Conservation (phyloP, 2,329 filamentous ascomycete genomes). For the Arthrinium phaeospermum region DNA sequence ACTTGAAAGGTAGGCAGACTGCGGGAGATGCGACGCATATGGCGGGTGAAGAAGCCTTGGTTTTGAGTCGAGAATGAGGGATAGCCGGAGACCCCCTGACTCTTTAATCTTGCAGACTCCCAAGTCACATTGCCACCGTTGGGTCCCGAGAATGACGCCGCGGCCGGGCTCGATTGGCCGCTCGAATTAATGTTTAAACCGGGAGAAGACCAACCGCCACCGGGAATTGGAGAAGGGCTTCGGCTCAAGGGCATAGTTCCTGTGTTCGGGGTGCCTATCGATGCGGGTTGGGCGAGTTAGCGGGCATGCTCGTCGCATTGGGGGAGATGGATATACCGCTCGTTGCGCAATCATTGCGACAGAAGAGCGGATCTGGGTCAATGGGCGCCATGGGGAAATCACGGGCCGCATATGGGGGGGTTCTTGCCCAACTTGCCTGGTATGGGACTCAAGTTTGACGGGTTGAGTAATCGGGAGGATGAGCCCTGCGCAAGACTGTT, state of each 20-base stretch:
- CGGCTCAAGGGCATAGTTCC: conserved; percentile 80
- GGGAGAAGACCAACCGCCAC: conserved; percentile 88
- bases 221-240: conserved; percentile 83
- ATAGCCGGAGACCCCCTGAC: conserved; percentile 74
- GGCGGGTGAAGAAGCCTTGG: conserved; percentile 85
- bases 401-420: not conserved
- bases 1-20: conserved; percentile 76
- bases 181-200: conserved; percentile 74
- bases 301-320: not conserved
- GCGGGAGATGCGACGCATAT: conserved; percentile 80
- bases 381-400: not conserved
- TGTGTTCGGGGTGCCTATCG: conserved; percentile 57
- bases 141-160: conserved; percentile 50
- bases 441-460: conserved; percentile 56
- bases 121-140: conserved; percentile 72
- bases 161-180: conserved; percentile 70
- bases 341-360: not conserved
- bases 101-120: conserved; percentile 82
- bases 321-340: not conserved
- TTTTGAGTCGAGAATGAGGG: conserved; percentile 81
- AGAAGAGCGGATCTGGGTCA: not conserved
- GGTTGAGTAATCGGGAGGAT: conserved; percentile 19
- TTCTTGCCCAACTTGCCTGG: conserved; percentile 53
- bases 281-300: not conserved
- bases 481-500: conserved; percentile 16